phyloP scores from a whole-genome alignment of 2,329 filamentous ascomycete genomes.

The Neoarthrinium moseri region DNA sequence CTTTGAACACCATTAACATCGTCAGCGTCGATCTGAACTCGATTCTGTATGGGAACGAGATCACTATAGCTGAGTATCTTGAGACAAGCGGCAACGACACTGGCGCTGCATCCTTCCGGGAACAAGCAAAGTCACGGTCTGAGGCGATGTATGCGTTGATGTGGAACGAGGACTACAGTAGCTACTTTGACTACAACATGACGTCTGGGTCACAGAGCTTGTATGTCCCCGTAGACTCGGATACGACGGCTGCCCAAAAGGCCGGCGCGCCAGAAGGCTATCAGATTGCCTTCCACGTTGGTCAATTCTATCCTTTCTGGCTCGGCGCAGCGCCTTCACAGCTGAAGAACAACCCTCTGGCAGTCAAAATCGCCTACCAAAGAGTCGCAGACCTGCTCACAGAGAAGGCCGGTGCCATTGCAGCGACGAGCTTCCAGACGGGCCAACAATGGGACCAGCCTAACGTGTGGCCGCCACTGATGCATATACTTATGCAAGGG shows the following conservation, averaged over 20 bases:
- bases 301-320: slow-evolving; percentile 70
- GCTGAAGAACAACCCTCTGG: slow-evolving; percentile 57
- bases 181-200: slow-evolving; percentile 70
- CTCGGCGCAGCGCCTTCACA: slow-evolving; percentile 58
- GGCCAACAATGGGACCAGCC: slow-evolving; percentile 71
- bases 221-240: slow-evolving; percentile 49
- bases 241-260: slow-evolving; percentile 39
- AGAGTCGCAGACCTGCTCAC: slow-evolving; percentile 54
- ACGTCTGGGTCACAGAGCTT: slow-evolving; percentile 56
- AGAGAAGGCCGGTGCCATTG: slow-evolving; percentile 53
- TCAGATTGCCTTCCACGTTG: slow-evolving; percentile 56
- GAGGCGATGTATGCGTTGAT: slow-evolving; percentile 62
- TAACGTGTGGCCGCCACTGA: slow-evolving; percentile 68
- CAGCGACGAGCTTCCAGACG: slow-evolving; percentile 59
- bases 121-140: slow-evolving; percentile 51
- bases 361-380: slow-evolving; percentile 52
- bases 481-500: slow-evolving; percentile 63
- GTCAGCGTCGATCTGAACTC: slow-evolving; percentile 68
- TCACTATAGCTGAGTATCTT: slow-evolving; percentile 56
- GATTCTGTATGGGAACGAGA: slow-evolving; percentile 66
- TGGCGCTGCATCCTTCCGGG: slow-evolving; percentile 47
- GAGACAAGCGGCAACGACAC: slow-evolving; percentile 47
- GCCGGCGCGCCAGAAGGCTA: slow-evolving; percentile 49
- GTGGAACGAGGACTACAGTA: slow-evolving; percentile 62
- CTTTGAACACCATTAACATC: slow-evolving; percentile 56